These are phyloP conservation scores for Casuarina equisetifolia DNA, from an alignment of 306 rosid genomes.

Conservation along the genomic window DNA sequence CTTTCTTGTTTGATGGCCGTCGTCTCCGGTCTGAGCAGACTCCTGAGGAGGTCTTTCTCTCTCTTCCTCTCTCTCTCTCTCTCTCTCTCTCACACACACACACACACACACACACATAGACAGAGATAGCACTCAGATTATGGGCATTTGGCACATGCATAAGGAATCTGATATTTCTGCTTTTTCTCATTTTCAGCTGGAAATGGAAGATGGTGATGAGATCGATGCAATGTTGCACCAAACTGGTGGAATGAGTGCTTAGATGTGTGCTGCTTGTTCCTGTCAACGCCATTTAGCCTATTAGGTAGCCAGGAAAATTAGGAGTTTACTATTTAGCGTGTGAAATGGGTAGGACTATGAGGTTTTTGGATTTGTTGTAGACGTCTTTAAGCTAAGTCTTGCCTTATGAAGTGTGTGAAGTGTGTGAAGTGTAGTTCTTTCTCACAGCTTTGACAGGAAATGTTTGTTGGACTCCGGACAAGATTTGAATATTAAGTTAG, in stretches of 20 bases:
- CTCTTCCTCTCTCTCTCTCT: background rate
- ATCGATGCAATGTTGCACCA: slow-evolving; percentile 80
- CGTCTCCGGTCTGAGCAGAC: slow-evolving; percentile 68
- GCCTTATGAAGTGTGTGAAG: background rate
- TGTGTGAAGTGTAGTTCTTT: background rate
- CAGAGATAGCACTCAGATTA: background rate
- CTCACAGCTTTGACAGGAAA: background rate
- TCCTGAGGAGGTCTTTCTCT: slow-evolving; percentile 60
- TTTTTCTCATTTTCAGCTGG: slow-evolving; percentile 37
- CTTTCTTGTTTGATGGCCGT: slow-evolving; percentile 68
- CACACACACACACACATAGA: background rate
- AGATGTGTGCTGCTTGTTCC: slow-evolving; percentile 16
- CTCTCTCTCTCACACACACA: too few relatives aligned
- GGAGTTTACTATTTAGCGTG: too few relatives aligned
- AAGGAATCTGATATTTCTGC: background rate
- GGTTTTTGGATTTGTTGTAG: background rate
- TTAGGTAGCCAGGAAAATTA: background rate
- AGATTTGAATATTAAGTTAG: background rate
- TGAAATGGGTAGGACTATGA: background rate
- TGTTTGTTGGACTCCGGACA: too few relatives aligned
- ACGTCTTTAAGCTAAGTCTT: background rate
- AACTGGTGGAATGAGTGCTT: slow-evolving; percentile 45
- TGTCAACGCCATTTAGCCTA: background rate
- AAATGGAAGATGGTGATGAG: slow-evolving; percentile 79
- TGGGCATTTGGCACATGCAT: background rate